Conservation (phyloP, 306 rosid genomes). For the Mimosa pudica region DNA sequence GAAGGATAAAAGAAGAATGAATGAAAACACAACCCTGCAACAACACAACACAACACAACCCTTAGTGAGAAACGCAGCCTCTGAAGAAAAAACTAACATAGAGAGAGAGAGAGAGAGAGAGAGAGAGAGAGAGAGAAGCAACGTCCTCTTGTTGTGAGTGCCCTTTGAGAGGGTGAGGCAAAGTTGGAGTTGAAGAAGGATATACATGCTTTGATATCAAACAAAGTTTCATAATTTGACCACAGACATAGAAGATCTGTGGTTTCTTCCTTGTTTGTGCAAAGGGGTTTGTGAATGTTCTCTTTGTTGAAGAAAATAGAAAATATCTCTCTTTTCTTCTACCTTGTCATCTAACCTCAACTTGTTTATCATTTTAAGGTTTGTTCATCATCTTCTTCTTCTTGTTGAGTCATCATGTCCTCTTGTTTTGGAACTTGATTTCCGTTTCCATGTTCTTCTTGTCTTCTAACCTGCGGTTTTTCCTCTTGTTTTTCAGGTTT, state of each 20-base stretch:
- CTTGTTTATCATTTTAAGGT: slow-evolving; percentile 44
- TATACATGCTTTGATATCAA: slow-evolving; percentile 2
- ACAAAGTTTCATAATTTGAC: slow-evolving; percentile 30
- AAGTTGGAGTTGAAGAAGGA: neutral
- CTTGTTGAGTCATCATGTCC: neutral
- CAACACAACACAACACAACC: slow-evolving; percentile 18
- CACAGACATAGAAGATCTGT: slow-evolving; percentile 41
- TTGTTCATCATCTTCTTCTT: slow-evolving; percentile 26
- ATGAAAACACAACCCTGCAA: slow-evolving; percentile 25
- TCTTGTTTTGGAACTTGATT: slow-evolving; percentile 21
- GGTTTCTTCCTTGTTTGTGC: slow-evolving; percentile 20
- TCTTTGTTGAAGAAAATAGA: neutral
- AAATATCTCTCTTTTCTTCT: neutral
- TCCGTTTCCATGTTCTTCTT: slow-evolving; percentile 19
- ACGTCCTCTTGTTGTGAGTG: slow-evolving; percentile 17
- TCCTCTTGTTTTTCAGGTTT: slow-evolving; percentile 8
- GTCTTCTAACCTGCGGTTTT: slow-evolving; percentile 22
- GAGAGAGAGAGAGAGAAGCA: neutral
- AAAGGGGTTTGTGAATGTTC: neutral
- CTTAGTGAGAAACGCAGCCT: slow-evolving; percentile 17
- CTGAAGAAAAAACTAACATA: neutral
- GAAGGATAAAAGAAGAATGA: slow-evolving; percentile 38
- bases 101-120: neutral
- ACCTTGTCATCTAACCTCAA: slow-evolving; percentile 15
- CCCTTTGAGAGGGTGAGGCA: neutral